phyloP scores from a whole-genome alignment of 140 eudicot species.

The Ambrosia hybrid region DNA sequence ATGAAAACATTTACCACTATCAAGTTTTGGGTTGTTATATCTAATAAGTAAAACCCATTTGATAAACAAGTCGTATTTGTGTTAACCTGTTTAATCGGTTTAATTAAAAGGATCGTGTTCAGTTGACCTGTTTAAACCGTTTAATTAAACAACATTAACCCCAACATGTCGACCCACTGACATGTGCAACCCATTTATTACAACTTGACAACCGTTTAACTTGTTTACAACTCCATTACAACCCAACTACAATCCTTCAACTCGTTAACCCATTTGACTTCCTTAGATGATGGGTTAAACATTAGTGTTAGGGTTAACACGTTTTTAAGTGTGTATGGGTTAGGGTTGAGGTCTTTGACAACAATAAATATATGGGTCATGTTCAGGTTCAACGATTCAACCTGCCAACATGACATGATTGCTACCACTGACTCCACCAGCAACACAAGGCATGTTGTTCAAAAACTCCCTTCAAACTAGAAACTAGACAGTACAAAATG shows the following conservation, averaged over 20 bases:
- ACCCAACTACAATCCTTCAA: neutral
- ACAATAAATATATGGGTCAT: neutral
- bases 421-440: too few relatives aligned
- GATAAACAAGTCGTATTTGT: neutral
- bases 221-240: neutral
- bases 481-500: too few relatives aligned
- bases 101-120: too few relatives aligned
- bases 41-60: neutral
- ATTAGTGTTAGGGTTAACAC: neutral
- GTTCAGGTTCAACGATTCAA: neutral
- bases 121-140: neutral
- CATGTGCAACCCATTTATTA: neutral
- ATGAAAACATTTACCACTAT: neutral
- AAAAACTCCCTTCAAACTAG: too few relatives aligned
- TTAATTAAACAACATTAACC: too few relatives aligned
- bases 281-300: neutral
- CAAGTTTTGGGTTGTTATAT: neutral
- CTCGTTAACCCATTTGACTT: neutral
- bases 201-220: neutral
- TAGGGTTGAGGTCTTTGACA: conserved; percentile 1
- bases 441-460: too few relatives aligned
- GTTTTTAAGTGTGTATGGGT: neutral
- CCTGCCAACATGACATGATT: too few relatives aligned
- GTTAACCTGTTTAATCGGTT: too few relatives aligned
- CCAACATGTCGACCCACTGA: neutral